A percentile compares a stretch with the other conserved stretches of the same genome.
Evolutionary conservation across 2,329 filamentous ascomycete species (phyloP).

Genomic region (Fusarium sp.): DNA sequence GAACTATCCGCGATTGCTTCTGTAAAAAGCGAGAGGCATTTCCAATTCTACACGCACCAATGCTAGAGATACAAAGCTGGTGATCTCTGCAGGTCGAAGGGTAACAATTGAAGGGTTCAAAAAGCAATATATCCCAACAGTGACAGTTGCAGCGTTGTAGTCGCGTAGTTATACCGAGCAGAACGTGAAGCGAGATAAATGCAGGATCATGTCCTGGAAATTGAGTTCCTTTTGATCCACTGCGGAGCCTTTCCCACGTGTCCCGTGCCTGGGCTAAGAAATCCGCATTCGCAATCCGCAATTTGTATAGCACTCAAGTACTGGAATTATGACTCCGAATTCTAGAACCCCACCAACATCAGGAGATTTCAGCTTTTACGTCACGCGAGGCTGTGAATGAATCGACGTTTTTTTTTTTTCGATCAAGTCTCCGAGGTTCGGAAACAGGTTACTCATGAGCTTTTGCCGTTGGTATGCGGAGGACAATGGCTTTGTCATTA

Average conservation of each 20-base stretch:
- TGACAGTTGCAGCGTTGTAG: not conserved
- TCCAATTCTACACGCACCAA: not conserved
- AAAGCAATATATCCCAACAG: not conserved
- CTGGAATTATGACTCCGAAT: not conserved
- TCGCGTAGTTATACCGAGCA: not conserved
- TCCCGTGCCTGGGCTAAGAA: not conserved
- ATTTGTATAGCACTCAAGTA: not conserved
- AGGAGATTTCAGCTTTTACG: not conserved
- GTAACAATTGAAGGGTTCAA: too few species aligned
- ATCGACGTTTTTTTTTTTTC: not conserved
- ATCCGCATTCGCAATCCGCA: not conserved
- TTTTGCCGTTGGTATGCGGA: too few species aligned
- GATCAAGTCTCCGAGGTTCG: not conserved
- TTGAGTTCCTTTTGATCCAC: not conserved
- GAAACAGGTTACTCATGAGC: not conserved
- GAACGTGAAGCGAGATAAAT: not conserved
- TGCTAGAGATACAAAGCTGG: not conserved
- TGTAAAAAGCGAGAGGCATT: not conserved
- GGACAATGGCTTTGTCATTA: too few species aligned
- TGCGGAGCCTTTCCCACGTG: constrained; percentile 1
- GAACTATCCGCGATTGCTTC: not conserved
- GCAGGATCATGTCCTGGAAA: not conserved
- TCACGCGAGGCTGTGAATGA: constrained; percentile 9
- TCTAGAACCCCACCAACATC: constrained; percentile 11
- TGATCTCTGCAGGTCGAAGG: not conserved